Percentiles rank a stretch among this genome's conserved stretches.
Evolutionary conservation across 495 filamentous ascomycete genomes (phyloP).

Genomic region (Penicillium desertorum): DNA sequence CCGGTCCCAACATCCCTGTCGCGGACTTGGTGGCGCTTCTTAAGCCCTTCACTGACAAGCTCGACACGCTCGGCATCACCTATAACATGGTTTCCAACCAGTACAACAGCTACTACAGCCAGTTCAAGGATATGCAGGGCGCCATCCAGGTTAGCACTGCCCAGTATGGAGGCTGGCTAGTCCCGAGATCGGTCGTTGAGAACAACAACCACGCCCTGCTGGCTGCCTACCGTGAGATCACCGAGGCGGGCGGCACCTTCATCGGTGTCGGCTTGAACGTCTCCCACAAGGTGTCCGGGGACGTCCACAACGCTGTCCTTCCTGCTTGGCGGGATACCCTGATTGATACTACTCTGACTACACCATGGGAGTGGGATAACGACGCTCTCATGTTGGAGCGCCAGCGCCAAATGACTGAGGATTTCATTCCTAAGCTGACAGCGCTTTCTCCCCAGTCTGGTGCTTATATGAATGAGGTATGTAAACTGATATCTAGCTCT

Average conservation of each 20-base stretch:
- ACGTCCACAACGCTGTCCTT: slow-evolving; percentile 55
- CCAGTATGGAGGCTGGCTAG: slow-evolving; percentile 58
- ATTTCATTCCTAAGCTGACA: slow-evolving; percentile 43
- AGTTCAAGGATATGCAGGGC: slow-evolving; percentile 43
- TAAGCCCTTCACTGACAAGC: slow-evolving; percentile 30
- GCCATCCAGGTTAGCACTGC: slow-evolving; percentile 44
- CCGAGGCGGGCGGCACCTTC: slow-evolving; percentile 43
- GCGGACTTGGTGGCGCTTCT: slow-evolving; percentile 26
- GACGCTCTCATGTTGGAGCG: slow-evolving; percentile 34
- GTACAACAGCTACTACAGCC: slow-evolving; percentile 44
- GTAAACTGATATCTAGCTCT: neutral
- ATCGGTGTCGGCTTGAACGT: slow-evolving; percentile 48
- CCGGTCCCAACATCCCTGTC: slow-evolving; percentile 36
- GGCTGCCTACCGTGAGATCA: slow-evolving; percentile 39
- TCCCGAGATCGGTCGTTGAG: slow-evolving; percentile 50
- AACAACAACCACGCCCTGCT: slow-evolving; percentile 50
- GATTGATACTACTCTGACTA: slow-evolving; percentile 42
- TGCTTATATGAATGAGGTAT: slow-evolving; percentile 43
- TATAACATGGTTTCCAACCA: slow-evolving; percentile 31
- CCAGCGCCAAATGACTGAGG: slow-evolving; percentile 41
- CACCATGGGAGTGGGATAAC: slow-evolving; percentile 44
- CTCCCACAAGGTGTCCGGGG: slow-evolving; percentile 38
- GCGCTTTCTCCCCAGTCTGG: slow-evolving; percentile 39
- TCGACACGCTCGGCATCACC: slow-evolving; percentile 31
- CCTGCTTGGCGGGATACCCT: slow-evolving; percentile 60